Conservation (phyloP, 441 rosid genomes). For the Pelargonium fulgidum region DNA sequence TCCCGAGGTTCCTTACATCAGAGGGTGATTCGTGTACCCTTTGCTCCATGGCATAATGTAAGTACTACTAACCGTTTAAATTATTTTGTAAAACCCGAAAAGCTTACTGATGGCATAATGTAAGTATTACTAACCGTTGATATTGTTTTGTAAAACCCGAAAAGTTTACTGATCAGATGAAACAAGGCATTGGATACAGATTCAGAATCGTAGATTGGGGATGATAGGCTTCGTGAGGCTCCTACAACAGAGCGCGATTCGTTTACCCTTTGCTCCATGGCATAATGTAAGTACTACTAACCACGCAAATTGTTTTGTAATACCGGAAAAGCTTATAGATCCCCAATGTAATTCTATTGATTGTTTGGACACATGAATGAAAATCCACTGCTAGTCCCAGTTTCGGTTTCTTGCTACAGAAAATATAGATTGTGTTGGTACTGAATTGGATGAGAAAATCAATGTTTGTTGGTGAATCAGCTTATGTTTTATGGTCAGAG, state of each 20-base stretch:
- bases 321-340: background rate
- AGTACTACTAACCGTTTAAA: background rate
- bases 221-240: too few relatives aligned
- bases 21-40: background rate
- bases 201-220: slow-evolving; percentile 11
- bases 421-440: too few relatives aligned
- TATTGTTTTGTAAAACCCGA: too few relatives aligned
- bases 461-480: too few relatives aligned
- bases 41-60: slow-evolving; percentile 5
- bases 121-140: background rate
- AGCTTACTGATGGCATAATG: slow-evolving; percentile 1
- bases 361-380: background rate
- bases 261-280: background rate
- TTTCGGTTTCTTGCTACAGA: too few relatives aligned
- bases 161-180: background rate
- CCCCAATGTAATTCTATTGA: background rate
- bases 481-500: too few relatives aligned
- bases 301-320: background rate
- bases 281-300: slow-evolving; percentile 4
- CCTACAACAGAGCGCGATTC: background rate
- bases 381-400: background rate
- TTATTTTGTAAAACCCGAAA: background rate
- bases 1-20: too few relatives aligned
- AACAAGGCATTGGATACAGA: slow-evolving; percentile 40
- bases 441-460: too few relatives aligned